Conservation (phyloP, 2,329 filamentous ascomycete genomes). For the Seiridium cupressi region DNA sequence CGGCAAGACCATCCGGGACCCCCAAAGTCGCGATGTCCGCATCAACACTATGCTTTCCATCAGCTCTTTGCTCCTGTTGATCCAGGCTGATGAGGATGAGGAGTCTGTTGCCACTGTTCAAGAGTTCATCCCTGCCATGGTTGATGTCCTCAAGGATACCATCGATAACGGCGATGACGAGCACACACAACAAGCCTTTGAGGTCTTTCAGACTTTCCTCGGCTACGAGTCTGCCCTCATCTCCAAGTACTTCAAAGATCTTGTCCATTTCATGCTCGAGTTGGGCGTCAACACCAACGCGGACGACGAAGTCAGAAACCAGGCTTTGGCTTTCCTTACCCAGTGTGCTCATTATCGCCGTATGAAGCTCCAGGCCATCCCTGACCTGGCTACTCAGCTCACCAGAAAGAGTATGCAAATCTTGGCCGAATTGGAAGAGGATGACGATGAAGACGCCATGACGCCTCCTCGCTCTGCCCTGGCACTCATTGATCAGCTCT, state of each 20-base stretch:
- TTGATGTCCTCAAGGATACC: constrained; percentile 80
- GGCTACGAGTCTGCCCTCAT: constrained; percentile 85
- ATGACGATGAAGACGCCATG: constrained; percentile 75
- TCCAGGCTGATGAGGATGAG: constrained; percentile 83
- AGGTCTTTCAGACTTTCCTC: constrained; percentile 94
- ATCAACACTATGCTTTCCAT: constrained; percentile 93
- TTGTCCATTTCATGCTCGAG: constrained; percentile 92
- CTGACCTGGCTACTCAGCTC: constrained; percentile 78
- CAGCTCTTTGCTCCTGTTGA: constrained; percentile 80
- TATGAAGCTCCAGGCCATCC: constrained; percentile 90
- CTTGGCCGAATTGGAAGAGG: constrained; percentile 80
- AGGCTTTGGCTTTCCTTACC: constrained; percentile 91
- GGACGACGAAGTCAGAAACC: constrained; percentile 82
- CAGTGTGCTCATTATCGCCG: constrained; percentile 89
- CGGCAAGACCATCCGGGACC: constrained; percentile 82
- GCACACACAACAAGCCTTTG: constrained; percentile 84
- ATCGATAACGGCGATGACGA: constrained; percentile 83
- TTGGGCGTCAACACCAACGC: constrained; percentile 73
- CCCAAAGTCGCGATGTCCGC: constrained; percentile 86
- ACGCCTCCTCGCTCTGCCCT: constrained; percentile 84
- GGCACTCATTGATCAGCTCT: constrained; percentile 83
- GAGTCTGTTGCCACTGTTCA: constrained; percentile 74
- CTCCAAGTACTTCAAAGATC: constrained; percentile 81
- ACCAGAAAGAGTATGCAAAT: constrained; percentile 88
- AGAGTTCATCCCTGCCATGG: constrained; percentile 80